Evolutionary conservation across 2,329 filamentous ascomycete species (phyloP), one percentile per base, ranked within the genome.

Genomic region (Paecilomyces dactylethromorphus): DNA sequence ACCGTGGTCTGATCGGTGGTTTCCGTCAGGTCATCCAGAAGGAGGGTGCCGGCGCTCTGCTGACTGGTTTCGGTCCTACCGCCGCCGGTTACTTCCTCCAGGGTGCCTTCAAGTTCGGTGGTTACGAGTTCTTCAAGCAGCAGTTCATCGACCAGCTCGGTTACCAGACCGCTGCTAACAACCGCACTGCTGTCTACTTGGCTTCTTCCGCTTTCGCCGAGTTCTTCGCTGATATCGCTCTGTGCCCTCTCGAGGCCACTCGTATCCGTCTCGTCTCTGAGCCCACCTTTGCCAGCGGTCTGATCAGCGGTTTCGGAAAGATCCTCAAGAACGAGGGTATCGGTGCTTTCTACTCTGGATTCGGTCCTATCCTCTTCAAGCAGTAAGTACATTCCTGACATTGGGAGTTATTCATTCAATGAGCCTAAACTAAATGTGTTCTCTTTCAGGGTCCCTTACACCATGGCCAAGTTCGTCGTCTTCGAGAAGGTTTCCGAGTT

Each of bases 71-170:
- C 77, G 91, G 91, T 68, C 91, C 91, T 71, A 95, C 91, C 74
- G 87, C 87, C 68, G 89, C 91, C 66, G 91, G 91, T 78, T 96
- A 96, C 83, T 95, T 95, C 87, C 87, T 96, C 70, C 91, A 96
- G 82, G 91, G 91, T 75, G 89, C 90, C 70, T 87, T 94, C 84
- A 95, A 95, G 82, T 94, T 94, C 78, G 91, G 91, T 78, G 91
- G 91, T 76, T 96, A 96, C 79, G 91, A 96, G 82, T 88, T 95
- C 81, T 95, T 96, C 89, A 95, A 96, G 88, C 86, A 92, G 82
- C 89, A 94, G 81, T 85, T 82, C 74, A 94, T 95, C 79, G 88
- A 91, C 82, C 63, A 82, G 63, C 79, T 95, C 71, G 91, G 91
- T 72, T 87, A 87, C 75, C 89, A 92, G 79, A 85, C 82, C 65